phyloP scores from a whole-genome alignment of 768 basidiomycete genomes.

The Filobasidium wieringae region DNA sequence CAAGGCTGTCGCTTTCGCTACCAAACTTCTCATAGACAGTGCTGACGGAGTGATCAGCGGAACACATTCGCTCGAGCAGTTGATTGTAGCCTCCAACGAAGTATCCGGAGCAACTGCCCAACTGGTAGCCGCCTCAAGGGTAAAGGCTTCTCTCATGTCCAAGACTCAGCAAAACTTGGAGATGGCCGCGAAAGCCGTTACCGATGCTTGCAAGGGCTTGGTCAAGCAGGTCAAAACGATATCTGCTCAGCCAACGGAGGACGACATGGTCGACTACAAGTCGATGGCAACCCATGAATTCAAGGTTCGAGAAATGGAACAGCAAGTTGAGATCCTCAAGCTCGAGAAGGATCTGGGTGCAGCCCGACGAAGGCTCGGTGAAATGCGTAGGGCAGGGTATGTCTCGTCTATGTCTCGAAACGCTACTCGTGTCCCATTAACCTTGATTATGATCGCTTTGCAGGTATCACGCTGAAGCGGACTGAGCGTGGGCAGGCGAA shows the following conservation, averaged over 20 bases:
- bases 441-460: background rate
- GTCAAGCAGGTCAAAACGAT: slow-evolving; percentile 94
- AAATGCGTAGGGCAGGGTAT: slow-evolving; percentile 37
- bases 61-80: slow-evolving; percentile 91
- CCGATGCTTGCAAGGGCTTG: slow-evolving; percentile 90
- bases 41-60: slow-evolving; percentile 96
- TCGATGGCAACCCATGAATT: slow-evolving; percentile 89
- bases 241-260: slow-evolving; percentile 66
- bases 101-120: slow-evolving; percentile 95
- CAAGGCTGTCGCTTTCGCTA: slow-evolving; percentile 93
- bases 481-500: background rate
- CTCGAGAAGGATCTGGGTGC: slow-evolving; percentile 87
- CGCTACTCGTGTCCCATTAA: background rate
- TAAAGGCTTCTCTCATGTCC: slow-evolving; percentile 96
- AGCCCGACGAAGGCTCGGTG: slow-evolving; percentile 35
- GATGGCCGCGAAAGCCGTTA: slow-evolving; percentile 91
- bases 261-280: slow-evolving; percentile 73
- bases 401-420: background rate
- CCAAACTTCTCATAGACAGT: slow-evolving; percentile 85
- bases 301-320: slow-evolving; percentile 97
- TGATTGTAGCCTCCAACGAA: slow-evolving; percentile 99
- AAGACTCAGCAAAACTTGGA: slow-evolving; percentile 96
- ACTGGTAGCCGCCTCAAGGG: slow-evolving; percentile 93
- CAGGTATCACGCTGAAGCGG: slow-evolving; percentile 8
- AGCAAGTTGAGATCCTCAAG: slow-evolving; percentile 94